These are phyloP conservation scores for Pseudotsuga menziesii DNA, from an alignment of 75 land plant species.

Conservation along the genomic window DNA sequence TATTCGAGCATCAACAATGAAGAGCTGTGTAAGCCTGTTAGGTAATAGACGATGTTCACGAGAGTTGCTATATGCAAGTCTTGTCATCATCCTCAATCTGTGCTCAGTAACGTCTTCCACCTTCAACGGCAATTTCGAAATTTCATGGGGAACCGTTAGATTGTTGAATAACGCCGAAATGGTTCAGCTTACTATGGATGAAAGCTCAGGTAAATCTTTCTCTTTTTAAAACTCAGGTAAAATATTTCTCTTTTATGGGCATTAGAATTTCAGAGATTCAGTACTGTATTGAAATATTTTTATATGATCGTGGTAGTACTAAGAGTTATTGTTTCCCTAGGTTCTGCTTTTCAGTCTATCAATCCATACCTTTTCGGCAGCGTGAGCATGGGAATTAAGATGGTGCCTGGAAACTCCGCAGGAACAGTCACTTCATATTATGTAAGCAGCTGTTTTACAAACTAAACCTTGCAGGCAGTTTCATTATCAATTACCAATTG, in stretches of 20 bases:
- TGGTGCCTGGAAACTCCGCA: constrained; percentile 32
- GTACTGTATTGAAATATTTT: background rate
- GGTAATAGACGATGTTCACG: too few relatives aligned
- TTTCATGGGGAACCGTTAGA: constrained; percentile 2
- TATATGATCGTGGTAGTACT: background rate
- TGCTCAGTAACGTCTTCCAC: background rate
- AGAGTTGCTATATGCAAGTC: too few relatives aligned
- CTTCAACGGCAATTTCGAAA: background rate
- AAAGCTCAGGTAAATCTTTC: too few relatives aligned
- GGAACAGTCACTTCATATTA: constrained; percentile 62
- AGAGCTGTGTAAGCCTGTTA: too few relatives aligned
- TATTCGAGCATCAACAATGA: too few relatives aligned
- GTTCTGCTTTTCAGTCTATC: constrained; percentile 50
- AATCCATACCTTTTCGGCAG: constrained; percentile 39
- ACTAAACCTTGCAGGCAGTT: background rate
- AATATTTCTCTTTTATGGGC: background rate
- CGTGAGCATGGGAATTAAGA: constrained; percentile 41
- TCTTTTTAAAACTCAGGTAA: too few relatives aligned
- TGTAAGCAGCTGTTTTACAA: constrained; percentile 34
- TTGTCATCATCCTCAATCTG: too few relatives aligned
- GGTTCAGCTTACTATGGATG: background rate
- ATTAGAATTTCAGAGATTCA: background rate
- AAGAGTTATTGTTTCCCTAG: constrained; percentile 14
- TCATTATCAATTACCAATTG: background rate
- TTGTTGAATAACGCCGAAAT: background rate